These are phyloP conservation scores for Colletotrichum zoysiae DNA, from an alignment of 2,329 filamentous ascomycete species.

Conservation along the genomic window DNA sequence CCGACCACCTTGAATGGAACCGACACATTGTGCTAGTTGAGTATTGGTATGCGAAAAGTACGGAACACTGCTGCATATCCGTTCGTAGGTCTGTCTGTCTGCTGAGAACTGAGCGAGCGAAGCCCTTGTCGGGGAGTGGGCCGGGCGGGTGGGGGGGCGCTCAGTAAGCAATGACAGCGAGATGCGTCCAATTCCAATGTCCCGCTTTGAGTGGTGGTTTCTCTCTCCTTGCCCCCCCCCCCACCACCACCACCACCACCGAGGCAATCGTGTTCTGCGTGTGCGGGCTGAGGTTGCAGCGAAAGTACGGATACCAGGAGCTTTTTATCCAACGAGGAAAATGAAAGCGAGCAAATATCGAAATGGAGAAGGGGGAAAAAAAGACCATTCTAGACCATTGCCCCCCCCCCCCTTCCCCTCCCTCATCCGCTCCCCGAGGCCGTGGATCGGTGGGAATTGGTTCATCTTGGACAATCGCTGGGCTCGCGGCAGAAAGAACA, in stretches of 20 bases:
- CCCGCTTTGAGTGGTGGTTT: slow-evolving; percentile 7
- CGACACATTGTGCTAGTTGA: not conserved
- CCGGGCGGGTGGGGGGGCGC: not conserved
- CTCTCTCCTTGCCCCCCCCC: not conserved
- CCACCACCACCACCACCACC: too few relatives aligned
- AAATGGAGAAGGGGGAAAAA: not conserved
- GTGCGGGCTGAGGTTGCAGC: slow-evolving; percentile 24
- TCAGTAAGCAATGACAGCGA: slow-evolving; percentile 30
- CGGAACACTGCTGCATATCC: too few relatives aligned
- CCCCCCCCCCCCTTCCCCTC: too few relatives aligned
- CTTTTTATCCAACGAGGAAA: slow-evolving; percentile 21
- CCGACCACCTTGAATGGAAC: not conserved
- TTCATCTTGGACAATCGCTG: not conserved
- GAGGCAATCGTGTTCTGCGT: too few relatives aligned
- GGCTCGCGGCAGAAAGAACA: not conserved
- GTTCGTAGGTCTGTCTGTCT: not conserved
- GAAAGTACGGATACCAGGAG: not conserved
- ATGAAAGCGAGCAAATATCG: slow-evolving; percentile 10
- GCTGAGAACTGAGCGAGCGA: not conserved
- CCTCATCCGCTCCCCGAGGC: not conserved
- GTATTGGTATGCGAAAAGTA: not conserved
- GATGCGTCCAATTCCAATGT: not conserved
- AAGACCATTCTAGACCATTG: slow-evolving; percentile 15
- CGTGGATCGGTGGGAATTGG: slow-evolving; percentile 10
- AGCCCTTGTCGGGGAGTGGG: slow-evolving; percentile 7